phyloP scores from a whole-genome alignment of 2,329 filamentous ascomycete genomes.

The Colletotrichum siamense region DNA sequence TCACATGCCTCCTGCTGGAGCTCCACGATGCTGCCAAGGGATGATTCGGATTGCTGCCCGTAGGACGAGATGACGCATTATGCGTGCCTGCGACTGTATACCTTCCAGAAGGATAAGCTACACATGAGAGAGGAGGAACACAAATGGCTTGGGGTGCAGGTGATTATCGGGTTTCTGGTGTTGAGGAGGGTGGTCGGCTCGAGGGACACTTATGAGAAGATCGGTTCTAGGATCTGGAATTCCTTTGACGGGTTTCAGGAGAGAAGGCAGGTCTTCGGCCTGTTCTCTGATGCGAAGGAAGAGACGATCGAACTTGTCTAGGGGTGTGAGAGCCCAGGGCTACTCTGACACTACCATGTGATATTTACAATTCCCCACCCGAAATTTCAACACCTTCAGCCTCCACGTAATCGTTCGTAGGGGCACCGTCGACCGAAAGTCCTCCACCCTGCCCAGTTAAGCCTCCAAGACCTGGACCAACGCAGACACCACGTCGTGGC shows the following conservation, averaged over 20 bases:
- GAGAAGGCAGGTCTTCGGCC: accelerated
- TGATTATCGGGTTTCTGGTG: accelerated
- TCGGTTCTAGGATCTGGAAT: neutral
- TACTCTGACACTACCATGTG: neutral
- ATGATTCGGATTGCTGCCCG: accelerated
- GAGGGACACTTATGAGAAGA: neutral
- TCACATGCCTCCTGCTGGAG: neutral
- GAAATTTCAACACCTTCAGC: neutral
- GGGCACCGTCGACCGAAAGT: too few relatives aligned
- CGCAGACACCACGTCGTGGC: too few relatives aligned
- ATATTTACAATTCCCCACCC: neutral
- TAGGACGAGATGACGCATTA: neutral
- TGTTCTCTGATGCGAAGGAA: neutral
- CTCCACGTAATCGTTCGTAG: too few relatives aligned
- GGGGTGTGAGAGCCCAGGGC: accelerated
- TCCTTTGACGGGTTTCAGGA: neutral
- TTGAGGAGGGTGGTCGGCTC: neutral
- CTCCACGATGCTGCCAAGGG: neutral
- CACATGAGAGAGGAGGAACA: accelerated
- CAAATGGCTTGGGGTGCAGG: neutral
- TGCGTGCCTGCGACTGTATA: neutral
- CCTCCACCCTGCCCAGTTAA: too few relatives aligned
- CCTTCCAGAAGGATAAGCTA: neutral
- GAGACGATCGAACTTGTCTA: neutral
- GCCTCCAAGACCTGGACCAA: too few relatives aligned